Base-by-base conservation (phyloP, 345 rosid species). In the Eucalyptus brandiana region DNA sequence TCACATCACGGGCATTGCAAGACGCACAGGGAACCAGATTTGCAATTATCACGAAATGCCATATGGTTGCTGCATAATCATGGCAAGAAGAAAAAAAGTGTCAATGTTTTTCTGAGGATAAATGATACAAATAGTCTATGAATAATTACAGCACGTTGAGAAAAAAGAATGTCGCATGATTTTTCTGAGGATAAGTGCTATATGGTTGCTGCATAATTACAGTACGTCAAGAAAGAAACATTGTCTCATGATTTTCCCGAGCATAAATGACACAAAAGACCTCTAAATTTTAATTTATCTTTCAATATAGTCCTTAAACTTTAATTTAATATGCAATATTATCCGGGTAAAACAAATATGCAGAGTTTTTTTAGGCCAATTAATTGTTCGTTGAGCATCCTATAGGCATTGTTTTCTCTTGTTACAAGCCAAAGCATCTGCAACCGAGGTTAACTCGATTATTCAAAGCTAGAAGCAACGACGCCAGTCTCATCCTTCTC, bases 281-380 rank as follows among this genome's bases (percentile, higher is more conserved):
- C 26, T 54, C 10, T 54, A 54, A 54, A 54, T 54, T 23, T 54
- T 54, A 54, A 54, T 9, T 5, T 2, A 54, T 4, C 2, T 1
- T 54, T 54, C 3, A 4, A 8, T 54, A 54, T 54, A 54, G 2
- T 54, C 1, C 0, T 54, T 23, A 1, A 2, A 21, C 60, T 54
- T 54, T 54, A 54, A 54, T 9, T 1, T 23, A 23, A 54, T 23
- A 54, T 8, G 28, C 12, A 54, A 54, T 54, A 54, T 54, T 54
- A 23, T 8, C 89, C 91, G 93, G 97, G 96, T 96, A 90, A 44
- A 54, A 60, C 24, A 8, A 30, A 54, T 7, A 72, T 17, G 5
- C 2, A 44, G 47, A 21, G 45, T 37, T 72, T 72, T 72, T 72
- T 3, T 16, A 72, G 28, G 8, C 45, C 37, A 37, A 72, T 19